Evolutionary conservation across 2,329 filamentous ascomycete species (phyloP).

Genomic region (Diaporthe sp.): DNA sequence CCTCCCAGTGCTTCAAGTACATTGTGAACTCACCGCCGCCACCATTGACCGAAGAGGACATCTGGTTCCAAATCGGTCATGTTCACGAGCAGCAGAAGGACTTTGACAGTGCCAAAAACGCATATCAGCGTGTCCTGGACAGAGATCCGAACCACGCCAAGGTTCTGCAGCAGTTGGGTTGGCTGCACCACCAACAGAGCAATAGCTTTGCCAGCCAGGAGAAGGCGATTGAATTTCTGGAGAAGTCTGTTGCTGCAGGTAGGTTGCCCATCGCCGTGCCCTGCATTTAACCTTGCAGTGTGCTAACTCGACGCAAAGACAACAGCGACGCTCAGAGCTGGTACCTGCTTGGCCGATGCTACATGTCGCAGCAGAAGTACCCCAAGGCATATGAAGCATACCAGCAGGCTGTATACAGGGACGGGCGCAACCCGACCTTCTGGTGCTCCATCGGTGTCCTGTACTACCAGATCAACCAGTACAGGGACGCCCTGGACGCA

Average conservation of each 20-base stretch:
- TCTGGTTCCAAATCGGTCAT: conserved; percentile 99
- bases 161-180: conserved; percentile 96
- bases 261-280: conserved; percentile 52
- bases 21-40: conserved; percentile 94
- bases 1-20: conserved; percentile 90
- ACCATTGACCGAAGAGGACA: conserved; percentile 95
- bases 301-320: conserved; percentile 66
- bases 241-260: conserved; percentile 96
- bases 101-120: conserved; percentile 91
- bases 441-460: conserved; percentile 99
- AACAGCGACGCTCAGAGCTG: conserved; percentile 97
- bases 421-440: conserved; percentile 97
- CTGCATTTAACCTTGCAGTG: conserved; percentile 29
- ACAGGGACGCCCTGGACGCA: conserved; percentile 95
- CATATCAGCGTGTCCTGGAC: conserved; percentile 93
- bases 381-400: conserved; percentile 99
- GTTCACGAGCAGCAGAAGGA: conserved; percentile 99
- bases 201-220: conserved; percentile 92
- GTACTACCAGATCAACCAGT: conserved; percentile 99
- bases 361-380: conserved; percentile 99
- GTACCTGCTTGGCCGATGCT: conserved; percentile 97
- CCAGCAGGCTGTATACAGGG: conserved; percentile 97
- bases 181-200: conserved; percentile 97
- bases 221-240: conserved; percentile 94
- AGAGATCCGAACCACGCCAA: conserved; percentile 97